Evolutionary conservation across 2,329 filamentous ascomycete species (phyloP).

Genomic region (Didymella pomorum): DNA sequence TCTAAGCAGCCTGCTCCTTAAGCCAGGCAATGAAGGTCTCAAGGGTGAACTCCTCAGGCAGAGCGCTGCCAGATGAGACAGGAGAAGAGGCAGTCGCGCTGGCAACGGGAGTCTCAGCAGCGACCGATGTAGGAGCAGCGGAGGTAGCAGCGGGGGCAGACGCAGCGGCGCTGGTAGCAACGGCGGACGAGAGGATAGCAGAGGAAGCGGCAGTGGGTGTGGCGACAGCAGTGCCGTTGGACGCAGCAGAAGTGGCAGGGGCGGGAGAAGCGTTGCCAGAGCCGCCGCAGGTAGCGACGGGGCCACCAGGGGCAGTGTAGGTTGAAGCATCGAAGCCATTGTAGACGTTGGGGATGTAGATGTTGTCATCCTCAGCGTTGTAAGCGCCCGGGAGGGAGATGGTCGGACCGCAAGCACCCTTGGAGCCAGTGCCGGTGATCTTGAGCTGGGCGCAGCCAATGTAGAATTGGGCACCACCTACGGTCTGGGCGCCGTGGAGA

Average conservation of each 20-base stretch:
- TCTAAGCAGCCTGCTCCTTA: conserved; percentile 26
- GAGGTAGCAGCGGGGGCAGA: conserved; percentile 11
- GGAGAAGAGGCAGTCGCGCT: conserved; percentile 12
- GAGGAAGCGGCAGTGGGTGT: conserved; percentile 16
- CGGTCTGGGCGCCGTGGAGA: conserved; percentile 51
- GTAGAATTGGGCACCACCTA: conserved; percentile 56
- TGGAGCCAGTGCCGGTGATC: conserved; percentile 50
- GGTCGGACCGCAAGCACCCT: conserved; percentile 49
- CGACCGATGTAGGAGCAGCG: conserved; percentile 21
- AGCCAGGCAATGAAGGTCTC: conserved; percentile 39
- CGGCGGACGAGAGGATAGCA: conserved; percentile 13
- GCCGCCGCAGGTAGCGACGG: conserved; percentile 37
- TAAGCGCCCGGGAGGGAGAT: conserved; percentile 54
- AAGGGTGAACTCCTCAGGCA: conserved; percentile 36
- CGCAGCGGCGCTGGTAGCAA: conserved; percentile 6
- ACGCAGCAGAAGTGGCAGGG: conserved; percentile 17
- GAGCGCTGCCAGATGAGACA: conserved; percentile 26
- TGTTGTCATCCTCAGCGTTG: conserved; percentile 41
- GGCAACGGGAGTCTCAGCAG: conserved; percentile 26
- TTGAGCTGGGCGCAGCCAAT: conserved; percentile 55
- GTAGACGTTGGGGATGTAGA: conserved; percentile 50
- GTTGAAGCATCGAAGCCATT: conserved; percentile 42
- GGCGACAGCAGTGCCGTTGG: conserved; percentile 21
- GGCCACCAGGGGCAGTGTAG: conserved; percentile 44
- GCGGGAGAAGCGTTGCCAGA: conserved; percentile 27